Evolutionary conservation across 768 basidiomycete species (phyloP).

Genomic region (Amanita fuliginea): DNA sequence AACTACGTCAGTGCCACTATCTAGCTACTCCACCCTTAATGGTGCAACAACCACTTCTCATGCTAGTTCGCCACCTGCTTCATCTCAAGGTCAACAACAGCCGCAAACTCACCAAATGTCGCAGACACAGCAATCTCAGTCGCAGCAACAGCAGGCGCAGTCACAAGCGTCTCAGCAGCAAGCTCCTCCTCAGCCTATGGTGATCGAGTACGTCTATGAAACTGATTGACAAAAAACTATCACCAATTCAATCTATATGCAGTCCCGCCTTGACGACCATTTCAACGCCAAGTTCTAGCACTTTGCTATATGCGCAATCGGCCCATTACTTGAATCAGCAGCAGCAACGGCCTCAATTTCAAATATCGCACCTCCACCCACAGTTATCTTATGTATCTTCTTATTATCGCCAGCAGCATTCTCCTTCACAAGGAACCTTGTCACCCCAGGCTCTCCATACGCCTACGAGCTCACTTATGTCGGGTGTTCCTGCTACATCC

Average conservation of each 20-base stretch:
- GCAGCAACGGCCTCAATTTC: conserved; percentile 18
- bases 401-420: conserved; percentile 23
- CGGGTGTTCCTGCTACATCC: conserved; percentile 18
- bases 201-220: conserved; percentile 54
- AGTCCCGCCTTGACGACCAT: conserved; percentile 55
- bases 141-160: conserved; percentile 15
- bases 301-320: conserved; percentile 29
- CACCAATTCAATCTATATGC: conserved; percentile 8
- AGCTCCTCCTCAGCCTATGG: conserved; percentile 30
- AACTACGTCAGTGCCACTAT: conserved; percentile 42
- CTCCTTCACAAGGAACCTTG: conserved; percentile 46
- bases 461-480: conserved; percentile 37
- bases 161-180: conserved; percentile 16
- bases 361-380: conserved; percentile 16
- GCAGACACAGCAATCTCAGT: conserved; percentile 12
- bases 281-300: conserved; percentile 27
- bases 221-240: conserved; percentile 7
- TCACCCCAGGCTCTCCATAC: conserved; percentile 63
- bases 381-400: conserved; percentile 9
- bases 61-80: conserved; percentile 14
- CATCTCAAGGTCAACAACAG: conserved; percentile 14
- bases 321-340: conserved; percentile 22
- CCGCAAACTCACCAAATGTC: conserved; percentile 19
- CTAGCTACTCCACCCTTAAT: conserved; percentile 68
- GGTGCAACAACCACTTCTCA: conserved; percentile 45